Percentiles rank a stretch among this genome's conserved stretches.
Conservation (phyloP, 2,329 filamentous ascomycete genomes). For the Metarhizium humberi region DNA sequence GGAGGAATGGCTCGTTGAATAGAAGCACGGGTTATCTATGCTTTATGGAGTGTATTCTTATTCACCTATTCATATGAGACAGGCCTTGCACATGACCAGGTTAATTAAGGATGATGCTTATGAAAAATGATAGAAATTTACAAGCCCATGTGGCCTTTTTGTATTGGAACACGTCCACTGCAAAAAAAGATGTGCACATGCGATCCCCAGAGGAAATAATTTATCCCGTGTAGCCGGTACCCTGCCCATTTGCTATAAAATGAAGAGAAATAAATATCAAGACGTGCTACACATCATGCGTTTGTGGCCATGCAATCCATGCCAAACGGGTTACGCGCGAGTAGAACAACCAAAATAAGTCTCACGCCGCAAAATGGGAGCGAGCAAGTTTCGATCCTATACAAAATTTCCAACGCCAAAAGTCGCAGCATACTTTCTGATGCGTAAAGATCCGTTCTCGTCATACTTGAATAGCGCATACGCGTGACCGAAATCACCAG, state of each 20-base stretch:
- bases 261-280: neutral
- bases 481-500: neutral
- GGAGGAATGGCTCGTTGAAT: conserved; percentile 67
- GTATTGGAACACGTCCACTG: neutral
- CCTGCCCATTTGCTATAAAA: neutral
- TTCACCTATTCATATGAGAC: neutral
- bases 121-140: neutral
- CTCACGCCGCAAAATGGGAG: neutral
- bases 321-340: neutral
- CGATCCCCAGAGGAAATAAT: neutral
- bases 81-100: neutral
- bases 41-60: neutral
- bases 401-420: neutral
- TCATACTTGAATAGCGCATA: neutral
- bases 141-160: neutral
- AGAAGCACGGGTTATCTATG: neutral
- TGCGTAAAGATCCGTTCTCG: neutral
- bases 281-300: neutral
- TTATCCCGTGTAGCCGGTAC: neutral
- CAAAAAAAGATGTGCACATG: neutral
- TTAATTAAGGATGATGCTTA: neutral
- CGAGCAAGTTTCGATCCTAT: neutral
- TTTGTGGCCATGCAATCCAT: neutral
- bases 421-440: neutral
- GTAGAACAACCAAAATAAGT: neutral